Evolutionary conservation across 1,284 basidiomycete species (phyloP).

Genomic region (Fomitopsis pinicola): DNA sequence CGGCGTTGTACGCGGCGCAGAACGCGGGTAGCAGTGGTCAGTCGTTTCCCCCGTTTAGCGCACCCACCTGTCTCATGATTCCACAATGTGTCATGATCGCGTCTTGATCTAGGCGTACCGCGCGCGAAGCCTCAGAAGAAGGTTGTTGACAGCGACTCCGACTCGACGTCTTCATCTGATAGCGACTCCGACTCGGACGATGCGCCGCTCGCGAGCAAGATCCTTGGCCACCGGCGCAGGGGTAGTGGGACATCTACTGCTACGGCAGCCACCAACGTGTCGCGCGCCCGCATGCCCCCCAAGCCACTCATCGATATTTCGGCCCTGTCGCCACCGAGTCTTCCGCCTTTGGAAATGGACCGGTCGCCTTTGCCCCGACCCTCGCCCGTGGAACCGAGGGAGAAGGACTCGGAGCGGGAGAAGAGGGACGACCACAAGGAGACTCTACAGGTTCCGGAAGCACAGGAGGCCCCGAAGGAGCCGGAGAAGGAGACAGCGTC

Average conservation of each 20-base stretch:
- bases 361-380: not conserved
- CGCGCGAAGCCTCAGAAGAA: not conserved
- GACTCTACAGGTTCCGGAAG: not conserved
- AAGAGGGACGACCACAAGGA: slow-evolving; percentile 1
- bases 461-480: not conserved
- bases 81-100: not conserved
- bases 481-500: not conserved
- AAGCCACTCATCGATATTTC: slow-evolving; percentile 51
- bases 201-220: slow-evolving; percentile 37
- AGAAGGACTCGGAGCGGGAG: not conserved
- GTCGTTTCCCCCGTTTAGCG: not conserved
- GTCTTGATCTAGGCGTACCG: not conserved
- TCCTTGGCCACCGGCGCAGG: slow-evolving; percentile 36
- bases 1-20: slow-evolving; percentile 21
- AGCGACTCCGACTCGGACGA: slow-evolving; percentile 30
- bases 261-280: slow-evolving; percentile 19
- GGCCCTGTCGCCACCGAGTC: slow-evolving; percentile 18
- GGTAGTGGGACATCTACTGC: slow-evolving; percentile 40
- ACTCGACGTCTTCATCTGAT: slow-evolving; percentile 8
- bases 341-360: slow-evolving; percentile 15
- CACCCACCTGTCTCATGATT: not conserved
- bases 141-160: not conserved
- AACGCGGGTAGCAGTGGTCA: not conserved
- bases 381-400: not conserved
- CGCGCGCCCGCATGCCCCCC: slow-evolving; percentile 27